Evolutionary conservation across 305 asterid genomes (phyloP).

Genomic region (Rubia balearica): DNA sequence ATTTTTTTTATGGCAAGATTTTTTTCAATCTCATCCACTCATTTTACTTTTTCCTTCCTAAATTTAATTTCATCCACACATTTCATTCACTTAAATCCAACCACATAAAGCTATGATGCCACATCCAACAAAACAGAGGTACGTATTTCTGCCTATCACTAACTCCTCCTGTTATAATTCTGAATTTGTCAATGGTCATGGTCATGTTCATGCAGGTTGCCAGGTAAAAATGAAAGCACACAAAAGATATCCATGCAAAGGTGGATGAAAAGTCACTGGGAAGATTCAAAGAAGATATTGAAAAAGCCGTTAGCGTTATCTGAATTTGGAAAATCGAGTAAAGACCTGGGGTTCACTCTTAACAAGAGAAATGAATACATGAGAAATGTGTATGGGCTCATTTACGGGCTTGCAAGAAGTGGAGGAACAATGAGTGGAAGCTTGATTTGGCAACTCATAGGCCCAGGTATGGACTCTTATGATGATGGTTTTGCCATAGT

Average conservation of each 20-base stretch:
- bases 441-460: conserved; percentile 66
- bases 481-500: conserved; percentile 35
- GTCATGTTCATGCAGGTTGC: conserved; percentile 38
- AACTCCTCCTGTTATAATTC: too few relatives aligned
- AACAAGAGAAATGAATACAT: conserved; percentile 37
- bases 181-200: too few relatives aligned
- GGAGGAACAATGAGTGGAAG: conserved; percentile 71
- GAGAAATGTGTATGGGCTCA: conserved; percentile 39
- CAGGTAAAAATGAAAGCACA: conserved; percentile 39
- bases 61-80: too few relatives aligned
- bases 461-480: conserved; percentile 45
- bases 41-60: too few relatives aligned
- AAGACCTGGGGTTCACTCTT: conserved; percentile 37
- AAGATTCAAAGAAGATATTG: conserved; percentile 42
- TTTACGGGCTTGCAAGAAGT: conserved; percentile 35
- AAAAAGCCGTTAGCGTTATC: conserved; percentile 58
- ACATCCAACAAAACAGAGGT: too few relatives aligned
- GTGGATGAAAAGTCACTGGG: conserved; percentile 65
- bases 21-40: too few relatives aligned
- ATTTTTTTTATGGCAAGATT: too few relatives aligned
- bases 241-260: conserved; percentile 59
- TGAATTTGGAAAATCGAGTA: conserved; percentile 65
- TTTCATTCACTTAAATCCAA: not conserved
- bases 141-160: too few relatives aligned
- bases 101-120: too few relatives aligned